Evolutionary conservation across 2,329 filamentous ascomycete species (phyloP).

Genomic region (Fusarium buharicum): DNA sequence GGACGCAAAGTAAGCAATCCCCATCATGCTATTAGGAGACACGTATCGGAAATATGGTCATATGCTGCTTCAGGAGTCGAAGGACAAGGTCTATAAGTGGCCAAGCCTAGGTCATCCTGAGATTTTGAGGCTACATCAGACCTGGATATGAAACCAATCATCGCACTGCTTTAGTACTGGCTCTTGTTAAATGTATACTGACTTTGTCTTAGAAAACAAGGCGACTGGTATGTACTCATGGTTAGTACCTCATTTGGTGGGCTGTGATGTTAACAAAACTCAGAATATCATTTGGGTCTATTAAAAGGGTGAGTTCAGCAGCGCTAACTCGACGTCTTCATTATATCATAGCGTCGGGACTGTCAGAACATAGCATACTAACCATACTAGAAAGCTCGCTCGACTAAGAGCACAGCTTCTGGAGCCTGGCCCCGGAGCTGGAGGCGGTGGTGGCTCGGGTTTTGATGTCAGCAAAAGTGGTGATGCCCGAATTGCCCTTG

Average conservation of each 20-base stretch:
- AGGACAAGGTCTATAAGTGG: not conserved
- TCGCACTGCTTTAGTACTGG: not conserved
- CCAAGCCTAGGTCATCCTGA: not conserved
- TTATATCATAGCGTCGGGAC: too few relatives aligned
- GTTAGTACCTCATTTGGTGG: not conserved
- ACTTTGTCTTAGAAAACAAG: conserved; percentile 83
- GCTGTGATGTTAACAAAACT: conserved; percentile 31
- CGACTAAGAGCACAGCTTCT: conserved; percentile 93
- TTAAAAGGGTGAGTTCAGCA: conserved; percentile 81
- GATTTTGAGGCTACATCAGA: not conserved
- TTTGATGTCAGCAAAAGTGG: conserved; percentile 97
- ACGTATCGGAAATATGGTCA: not conserved
- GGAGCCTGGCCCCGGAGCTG: conserved; percentile 84
- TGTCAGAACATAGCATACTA: not conserved
- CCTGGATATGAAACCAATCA: not conserved
- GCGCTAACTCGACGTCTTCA: not conserved
- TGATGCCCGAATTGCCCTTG: conserved; percentile 94
- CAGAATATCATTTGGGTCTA: conserved; percentile 97
- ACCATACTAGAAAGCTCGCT: conserved; percentile 81
- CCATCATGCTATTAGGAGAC: not conserved
- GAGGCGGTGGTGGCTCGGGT: conserved; percentile 80
- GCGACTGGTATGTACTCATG: conserved; percentile 79
- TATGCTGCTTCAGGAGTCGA: not conserved
- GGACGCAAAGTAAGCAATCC: conserved; percentile 85
- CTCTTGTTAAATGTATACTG: conserved; percentile 2